phyloP scores from a whole-genome alignment of 2,329 filamentous ascomycete genomes.

The Cercospora sojina region DNA sequence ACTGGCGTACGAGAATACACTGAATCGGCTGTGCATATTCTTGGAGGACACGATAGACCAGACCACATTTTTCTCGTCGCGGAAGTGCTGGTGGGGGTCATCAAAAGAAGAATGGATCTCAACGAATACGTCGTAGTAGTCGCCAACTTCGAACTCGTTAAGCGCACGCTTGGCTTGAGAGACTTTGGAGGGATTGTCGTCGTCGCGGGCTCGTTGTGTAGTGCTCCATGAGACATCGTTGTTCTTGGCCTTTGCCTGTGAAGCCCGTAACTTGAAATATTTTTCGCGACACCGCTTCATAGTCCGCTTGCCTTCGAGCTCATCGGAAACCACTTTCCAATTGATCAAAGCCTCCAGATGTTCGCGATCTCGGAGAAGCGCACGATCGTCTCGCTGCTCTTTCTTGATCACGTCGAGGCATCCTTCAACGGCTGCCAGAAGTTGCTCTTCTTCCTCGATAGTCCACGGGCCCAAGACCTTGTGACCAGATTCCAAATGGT shows the following conservation, averaged over 20 bases:
- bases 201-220: neutral
- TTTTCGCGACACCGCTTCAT: constrained; percentile 68
- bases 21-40: constrained; percentile 32
- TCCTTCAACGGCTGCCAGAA: constrained; percentile 55
- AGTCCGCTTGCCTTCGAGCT: constrained; percentile 61
- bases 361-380: constrained; percentile 38
- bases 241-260: constrained; percentile 29
- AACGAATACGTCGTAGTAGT: constrained; percentile 44
- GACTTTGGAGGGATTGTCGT: constrained; percentile 18
- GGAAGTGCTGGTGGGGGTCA: constrained; percentile 28
- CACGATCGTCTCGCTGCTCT: constrained; percentile 34
- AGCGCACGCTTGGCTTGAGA: constrained; percentile 26
- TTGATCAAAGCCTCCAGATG: constrained; percentile 58
- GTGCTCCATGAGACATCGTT: constrained; percentile 1
- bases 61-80: constrained; percentile 37
- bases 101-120: constrained; percentile 34
- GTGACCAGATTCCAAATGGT: constrained; percentile 61
- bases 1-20: constrained; percentile 9
- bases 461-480: constrained; percentile 59
- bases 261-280: constrained; percentile 57
- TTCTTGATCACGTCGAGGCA: constrained; percentile 51
- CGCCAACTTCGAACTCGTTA: constrained; percentile 42
- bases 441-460: constrained; percentile 56
- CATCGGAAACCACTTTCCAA: constrained; percentile 64
- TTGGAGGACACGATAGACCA: constrained; percentile 38